phyloP scores from a whole-genome alignment of 2,329 filamentous ascomycete genomes.

The Blastomyces percursus region DNA sequence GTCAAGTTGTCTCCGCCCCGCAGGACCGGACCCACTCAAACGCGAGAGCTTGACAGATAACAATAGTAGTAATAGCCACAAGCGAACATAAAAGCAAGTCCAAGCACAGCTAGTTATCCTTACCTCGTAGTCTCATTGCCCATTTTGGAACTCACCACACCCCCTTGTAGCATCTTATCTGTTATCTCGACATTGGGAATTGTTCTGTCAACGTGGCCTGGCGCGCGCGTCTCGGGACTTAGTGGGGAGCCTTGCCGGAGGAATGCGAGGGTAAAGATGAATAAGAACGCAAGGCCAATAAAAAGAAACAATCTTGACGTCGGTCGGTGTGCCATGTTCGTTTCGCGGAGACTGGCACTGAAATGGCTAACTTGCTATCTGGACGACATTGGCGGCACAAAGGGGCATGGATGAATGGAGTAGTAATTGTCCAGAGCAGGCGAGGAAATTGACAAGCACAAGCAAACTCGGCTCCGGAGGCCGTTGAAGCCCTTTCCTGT shows the following conservation, averaged over 20 bases:
- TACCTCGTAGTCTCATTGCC: conserved; percentile 42
- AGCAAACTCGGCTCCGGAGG: background rate
- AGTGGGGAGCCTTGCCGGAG: conserved; percentile 28
- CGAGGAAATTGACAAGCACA: background rate
- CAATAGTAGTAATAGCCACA: background rate
- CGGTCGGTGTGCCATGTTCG: conserved; percentile 28
- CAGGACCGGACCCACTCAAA: background rate
- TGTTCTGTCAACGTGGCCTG: conserved; percentile 30
- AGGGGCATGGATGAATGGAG: background rate
- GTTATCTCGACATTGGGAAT: conserved; percentile 16
- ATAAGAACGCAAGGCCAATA: conserved; percentile 23
- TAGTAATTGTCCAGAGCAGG: background rate
- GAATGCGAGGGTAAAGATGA: conserved; percentile 31
- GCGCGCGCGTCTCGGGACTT: conserved; percentile 31
- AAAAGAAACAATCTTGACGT: conserved; percentile 28
- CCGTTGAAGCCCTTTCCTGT: background rate
- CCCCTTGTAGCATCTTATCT: conserved; percentile 33
- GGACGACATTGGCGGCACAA: background rate
- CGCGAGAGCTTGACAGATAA: too few species aligned
- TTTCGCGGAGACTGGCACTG: background rate
- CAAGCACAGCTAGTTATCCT: conserved; percentile 7
- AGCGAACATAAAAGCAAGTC: background rate
- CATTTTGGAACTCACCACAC: conserved; percentile 37
- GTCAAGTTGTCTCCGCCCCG: background rate
- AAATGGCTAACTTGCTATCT: background rate